A percentile compares a stretch with the other conserved stretches of the same genome.
Conservation (phyloP, 257 asterid genomes). For the Plantago ovata region DNA sequence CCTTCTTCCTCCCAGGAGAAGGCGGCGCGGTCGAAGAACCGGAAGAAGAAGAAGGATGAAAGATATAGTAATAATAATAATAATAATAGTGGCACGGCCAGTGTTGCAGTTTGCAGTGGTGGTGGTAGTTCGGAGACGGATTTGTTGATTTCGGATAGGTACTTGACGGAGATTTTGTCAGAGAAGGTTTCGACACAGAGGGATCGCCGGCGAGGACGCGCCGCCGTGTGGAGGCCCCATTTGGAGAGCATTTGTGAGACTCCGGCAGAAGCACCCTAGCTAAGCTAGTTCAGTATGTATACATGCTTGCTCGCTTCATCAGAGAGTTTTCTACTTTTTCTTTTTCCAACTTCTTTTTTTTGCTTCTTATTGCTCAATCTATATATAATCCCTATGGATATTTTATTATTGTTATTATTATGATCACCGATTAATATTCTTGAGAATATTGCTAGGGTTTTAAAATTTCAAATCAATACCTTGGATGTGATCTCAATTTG, state of each 20-base stretch:
- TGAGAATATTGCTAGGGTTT: too few relatives aligned
- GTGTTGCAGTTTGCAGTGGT: too few relatives aligned
- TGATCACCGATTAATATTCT: too few relatives aligned
- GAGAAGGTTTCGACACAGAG: conserved; percentile 59
- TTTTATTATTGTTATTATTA: too few relatives aligned
- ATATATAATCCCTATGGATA: too few relatives aligned
- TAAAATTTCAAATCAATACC: too few relatives aligned
- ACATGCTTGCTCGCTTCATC: conserved; percentile 3
- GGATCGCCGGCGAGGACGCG: conserved; percentile 87
- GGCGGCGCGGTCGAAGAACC: conserved; percentile 27
- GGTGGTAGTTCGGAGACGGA: conserved; percentile 20
- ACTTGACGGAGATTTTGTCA: conserved; percentile 73
- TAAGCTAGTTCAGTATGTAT: conserved; percentile 14
- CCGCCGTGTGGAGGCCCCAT: conserved; percentile 83
- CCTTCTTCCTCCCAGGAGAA: conserved; percentile 42
- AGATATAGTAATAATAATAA: neutral
- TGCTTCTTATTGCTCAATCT: too few relatives aligned
- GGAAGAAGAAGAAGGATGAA: conserved; percentile 36
- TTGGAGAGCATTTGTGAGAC: conserved; percentile 83
- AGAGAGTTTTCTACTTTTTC: neutral
- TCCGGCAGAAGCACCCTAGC: conserved; percentile 37
- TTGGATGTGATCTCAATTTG: too few relatives aligned
- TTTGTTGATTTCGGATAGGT: conserved; percentile 47
- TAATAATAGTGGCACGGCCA: neutral
- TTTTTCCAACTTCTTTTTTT: too few relatives aligned